Evolutionary conservation across 352 stramenopile species (phyloP), one percentile per base, ranked within the genome.

Genomic region (Phytopythium chamaehyphon): DNA sequence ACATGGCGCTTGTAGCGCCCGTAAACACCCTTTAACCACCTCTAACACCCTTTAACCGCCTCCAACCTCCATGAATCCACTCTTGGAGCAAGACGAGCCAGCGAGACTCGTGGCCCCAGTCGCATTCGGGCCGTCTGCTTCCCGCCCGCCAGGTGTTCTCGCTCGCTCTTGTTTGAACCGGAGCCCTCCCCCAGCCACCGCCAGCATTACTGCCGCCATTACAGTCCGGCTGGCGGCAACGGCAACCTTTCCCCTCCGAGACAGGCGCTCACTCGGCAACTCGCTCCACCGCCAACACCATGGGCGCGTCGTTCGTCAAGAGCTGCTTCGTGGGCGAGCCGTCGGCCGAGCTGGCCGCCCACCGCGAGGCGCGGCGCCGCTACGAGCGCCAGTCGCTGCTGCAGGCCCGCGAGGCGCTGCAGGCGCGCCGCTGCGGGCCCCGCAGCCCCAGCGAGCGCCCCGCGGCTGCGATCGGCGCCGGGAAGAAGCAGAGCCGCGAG

Each of bases 221-320:
- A 48, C 42, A 9, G 8, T n/a, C 21, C 15, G 21, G 7, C 37
- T n/a, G 21, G 37, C n/a, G n/a, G n/a, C n/a, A 46, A 46, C n/a
- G 40, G 40, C 21, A 46, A 46, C 40, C 2, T 44, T 26, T 44
- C 39, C n/a, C 39, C 39, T 23, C 39, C 23, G 39, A 15, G 8
- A 19, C 39, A 11, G 39, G 19, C 39, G 23, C 22, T 42, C 10
- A 23, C 21, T 5, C 22, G 40, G 14, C 42, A 18, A 48, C 28
- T 33, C 28, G 28, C 37, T n/a, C 6, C 37, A 8, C 9, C 6
- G 10, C 37, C 37, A 21, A n/a, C 37, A 47, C 15, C 39, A 75
- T 75, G 66, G 66, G 66, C 19, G 66, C 66, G 46, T 64, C 66
- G 26, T 66, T 75, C 28, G 64, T 75, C 40, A 75, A 75, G 59